These are phyloP conservation scores for Debaryomycetaceae sp. DNA, from an alignment of 1,139 yeast species.

Conservation along the genomic window DNA sequence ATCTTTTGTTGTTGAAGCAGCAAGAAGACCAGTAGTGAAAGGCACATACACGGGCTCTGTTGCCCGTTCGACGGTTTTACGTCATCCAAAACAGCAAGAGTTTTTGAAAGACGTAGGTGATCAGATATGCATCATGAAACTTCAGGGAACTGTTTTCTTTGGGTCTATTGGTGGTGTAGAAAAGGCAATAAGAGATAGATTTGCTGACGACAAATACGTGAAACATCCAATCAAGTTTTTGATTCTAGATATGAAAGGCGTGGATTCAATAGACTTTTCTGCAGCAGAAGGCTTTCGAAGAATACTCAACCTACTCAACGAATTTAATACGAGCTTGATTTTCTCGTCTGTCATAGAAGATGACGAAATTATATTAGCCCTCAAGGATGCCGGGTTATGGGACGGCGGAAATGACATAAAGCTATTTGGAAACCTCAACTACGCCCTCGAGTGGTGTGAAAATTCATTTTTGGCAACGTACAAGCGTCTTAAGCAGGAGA, in stretches of 20 bases:
- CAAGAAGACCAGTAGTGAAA: constrained; percentile 75
- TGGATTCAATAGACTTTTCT: constrained; percentile 80
- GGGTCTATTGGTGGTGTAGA: constrained; percentile 95
- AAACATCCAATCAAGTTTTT: constrained; percentile 68
- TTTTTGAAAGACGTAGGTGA: constrained; percentile 84
- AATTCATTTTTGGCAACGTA: constrained; percentile 78
- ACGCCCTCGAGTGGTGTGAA: constrained; percentile 96
- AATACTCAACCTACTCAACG: constrained; percentile 72
- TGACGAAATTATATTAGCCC: constrained; percentile 58
- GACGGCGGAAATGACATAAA: constrained; percentile 49
- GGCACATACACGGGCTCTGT: constrained; percentile 85
- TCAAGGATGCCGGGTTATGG: constrained; percentile 73
- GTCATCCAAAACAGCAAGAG: constrained; percentile 88
- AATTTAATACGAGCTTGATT: constrained; percentile 67
- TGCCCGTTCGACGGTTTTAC: constrained; percentile 87
- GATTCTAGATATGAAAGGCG: constrained; percentile 81
- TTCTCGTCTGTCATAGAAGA: constrained; percentile 72
- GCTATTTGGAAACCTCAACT: constrained; percentile 71
- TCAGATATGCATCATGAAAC: constrained; percentile 82
- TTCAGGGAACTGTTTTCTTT: constrained; percentile 86
- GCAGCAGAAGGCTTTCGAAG: constrained; percentile 96
- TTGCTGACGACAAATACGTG: constrained; percentile 55
- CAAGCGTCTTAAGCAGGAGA: constrained; percentile 28
- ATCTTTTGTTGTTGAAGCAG: constrained; percentile 88
- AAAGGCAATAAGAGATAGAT: constrained; percentile 60